A percentile compares a stretch with the other conserved stretches of the same genome.
Evolutionary conservation across 2,329 filamentous ascomycete species (phyloP).

Genomic region (Paecilomyces variotii): DNA sequence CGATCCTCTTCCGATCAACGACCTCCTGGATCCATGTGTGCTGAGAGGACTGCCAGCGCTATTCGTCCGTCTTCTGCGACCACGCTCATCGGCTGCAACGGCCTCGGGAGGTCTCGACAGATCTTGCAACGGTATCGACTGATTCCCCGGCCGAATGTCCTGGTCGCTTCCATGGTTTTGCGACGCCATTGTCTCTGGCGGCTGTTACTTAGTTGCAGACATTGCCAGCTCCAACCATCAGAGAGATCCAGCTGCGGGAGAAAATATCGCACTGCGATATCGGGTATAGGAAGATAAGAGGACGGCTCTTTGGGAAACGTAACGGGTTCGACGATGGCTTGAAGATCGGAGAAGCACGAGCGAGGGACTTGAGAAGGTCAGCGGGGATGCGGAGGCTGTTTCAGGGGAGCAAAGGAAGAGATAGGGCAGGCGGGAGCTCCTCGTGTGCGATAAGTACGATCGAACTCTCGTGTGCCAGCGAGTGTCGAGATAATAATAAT

Average conservation of each 20-base stretch:
- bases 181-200: slow-evolving; percentile 34
- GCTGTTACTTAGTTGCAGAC: slow-evolving; percentile 29
- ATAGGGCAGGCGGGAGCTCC: background rate
- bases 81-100: slow-evolving; percentile 17
- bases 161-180: slow-evolving; percentile 22
- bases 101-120: slow-evolving; percentile 38
- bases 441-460: background rate
- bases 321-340: background rate
- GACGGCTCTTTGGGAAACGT: background rate
- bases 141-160: slow-evolving; percentile 19
- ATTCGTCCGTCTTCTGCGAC: slow-evolving; percentile 19
- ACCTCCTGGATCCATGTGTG: slow-evolving; percentile 37
- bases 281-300: background rate
- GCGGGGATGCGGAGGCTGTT: background rate
- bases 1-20: slow-evolving; percentile 31
- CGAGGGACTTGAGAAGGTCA: background rate
- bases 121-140: slow-evolving; percentile 65
- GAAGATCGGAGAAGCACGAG: background rate
- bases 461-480: background rate
- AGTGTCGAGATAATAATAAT: background rate
- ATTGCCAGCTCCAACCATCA: slow-evolving; percentile 24
- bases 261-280: background rate
- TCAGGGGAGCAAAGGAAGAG: background rate
- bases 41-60: slow-evolving; percentile 25
- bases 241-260: background rate